Base-by-base conservation (phyloP, 345 rosid genomes). In the Odontarrhena argentea region DNA sequence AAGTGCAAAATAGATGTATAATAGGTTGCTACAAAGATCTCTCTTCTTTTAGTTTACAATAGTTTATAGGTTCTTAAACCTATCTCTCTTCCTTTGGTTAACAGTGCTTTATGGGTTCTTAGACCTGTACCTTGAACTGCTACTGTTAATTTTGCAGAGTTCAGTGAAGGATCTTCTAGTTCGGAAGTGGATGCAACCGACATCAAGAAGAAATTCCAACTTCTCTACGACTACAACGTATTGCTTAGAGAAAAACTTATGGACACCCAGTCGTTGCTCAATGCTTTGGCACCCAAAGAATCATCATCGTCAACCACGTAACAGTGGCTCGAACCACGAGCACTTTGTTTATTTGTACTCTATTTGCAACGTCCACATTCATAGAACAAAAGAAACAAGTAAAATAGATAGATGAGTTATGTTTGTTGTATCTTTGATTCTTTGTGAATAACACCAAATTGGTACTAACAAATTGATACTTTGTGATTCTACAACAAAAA, bases 211-310 rank as follows among this genome's bases (percentile, higher is more conserved):
- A 87, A 80, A 58, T 80, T 94, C 18, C 79, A 72, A 58, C 69
- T 65, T 15, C 71, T 94, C 45, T 83, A 85, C 18, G 85, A 88
- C 37, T 94, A 91, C 76, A 94, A 94, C 71, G 77, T 87, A 32
- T 74, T 75, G 79, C 78, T 94, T 54, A 83, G 92, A 74, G 89
- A 91, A 62, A 80, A 87, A 59, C 72, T 88, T 54, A 44, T 80
- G 9, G 87, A 84, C 26, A 75, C 86, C 11, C 91, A 83, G 60
- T 78, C 86, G 67, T 43, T 74, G 62, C 79, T 87, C 65, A 75
- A 32, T 22, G 71, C 78, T 53, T 62, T 87, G 59, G 80, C 73
- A 3, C 24, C 74, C 40, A 76, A 69, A 38, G 53, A 80, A 67
- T 45, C 78, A 50, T 66, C 70, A 44, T 68, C 78, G 1, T 60